Conservation (phyloP, 768 basidiomycete genomes). For the Mycena indigotica region DNA sequence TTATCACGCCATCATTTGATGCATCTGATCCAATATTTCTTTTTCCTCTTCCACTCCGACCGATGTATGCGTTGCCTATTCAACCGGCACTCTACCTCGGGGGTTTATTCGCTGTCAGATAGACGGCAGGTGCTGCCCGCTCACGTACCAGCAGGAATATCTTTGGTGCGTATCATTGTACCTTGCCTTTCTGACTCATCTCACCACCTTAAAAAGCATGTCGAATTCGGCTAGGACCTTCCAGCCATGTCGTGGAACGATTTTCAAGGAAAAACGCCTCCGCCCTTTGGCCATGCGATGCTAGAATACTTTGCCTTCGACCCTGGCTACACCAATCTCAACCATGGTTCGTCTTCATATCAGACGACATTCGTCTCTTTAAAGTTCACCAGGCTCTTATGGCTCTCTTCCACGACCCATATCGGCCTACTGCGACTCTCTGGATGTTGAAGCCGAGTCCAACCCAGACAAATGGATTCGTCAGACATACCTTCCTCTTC, state of each 20-base stretch:
- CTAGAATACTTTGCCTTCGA: slow-evolving; percentile 49
- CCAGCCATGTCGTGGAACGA: neutral
- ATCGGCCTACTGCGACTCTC: slow-evolving; percentile 36
- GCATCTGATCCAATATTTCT: no score
- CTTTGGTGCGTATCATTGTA: no score
- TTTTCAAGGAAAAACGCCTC: neutral
- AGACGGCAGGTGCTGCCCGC: no score
- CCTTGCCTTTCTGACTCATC: neutral
- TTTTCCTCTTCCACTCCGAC: no score
- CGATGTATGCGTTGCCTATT: no score
- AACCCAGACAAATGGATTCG: slow-evolving; percentile 55
- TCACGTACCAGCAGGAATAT: no score
- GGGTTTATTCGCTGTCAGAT: no score
- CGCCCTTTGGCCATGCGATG: slow-evolving; percentile 14
- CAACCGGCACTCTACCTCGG: no score
- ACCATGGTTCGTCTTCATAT: slow-evolving; percentile 28
- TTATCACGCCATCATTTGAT: no score
- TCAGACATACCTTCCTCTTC: slow-evolving; percentile 30
- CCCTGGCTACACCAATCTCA: slow-evolving; percentile 41
- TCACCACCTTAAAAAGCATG: neutral
- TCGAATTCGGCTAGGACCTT: neutral
- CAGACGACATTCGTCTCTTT: no score
- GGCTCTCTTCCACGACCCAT: slow-evolving; percentile 54
- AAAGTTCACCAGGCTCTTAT: slow-evolving; percentile 53
- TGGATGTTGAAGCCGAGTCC: slow-evolving; percentile 42